A percentile compares a stretch with the other conserved stretches of the same genome.
These are phyloP conservation scores for Acer negundo DNA, from an alignment of 345 rosid species.

Conservation along the genomic window DNA sequence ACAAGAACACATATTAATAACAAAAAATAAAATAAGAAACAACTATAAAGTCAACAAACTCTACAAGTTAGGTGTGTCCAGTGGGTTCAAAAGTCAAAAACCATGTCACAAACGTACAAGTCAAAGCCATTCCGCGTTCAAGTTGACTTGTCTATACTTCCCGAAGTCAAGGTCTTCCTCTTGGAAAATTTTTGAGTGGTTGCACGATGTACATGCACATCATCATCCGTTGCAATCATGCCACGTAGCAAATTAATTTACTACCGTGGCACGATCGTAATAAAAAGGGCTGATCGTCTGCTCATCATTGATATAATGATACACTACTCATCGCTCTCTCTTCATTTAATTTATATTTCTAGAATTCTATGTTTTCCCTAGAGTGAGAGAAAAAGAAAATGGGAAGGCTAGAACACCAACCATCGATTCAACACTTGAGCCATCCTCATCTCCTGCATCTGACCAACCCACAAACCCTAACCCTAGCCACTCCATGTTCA, in stretches of 20 bases:
- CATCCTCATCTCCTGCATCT: slow-evolving; percentile 59
- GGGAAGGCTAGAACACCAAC: slow-evolving; percentile 50
- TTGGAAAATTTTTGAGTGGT: too few species aligned
- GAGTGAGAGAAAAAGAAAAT: slow-evolving; percentile 22
- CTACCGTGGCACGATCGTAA: too few species aligned
- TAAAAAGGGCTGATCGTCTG: too few species aligned
- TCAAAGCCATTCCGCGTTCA: not conserved
- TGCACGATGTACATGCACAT: too few species aligned
- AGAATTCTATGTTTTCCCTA: not conserved
- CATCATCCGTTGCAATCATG: too few species aligned
- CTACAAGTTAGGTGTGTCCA: not conserved
- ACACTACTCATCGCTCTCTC: not conserved
- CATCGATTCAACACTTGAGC: slow-evolving; percentile 47
- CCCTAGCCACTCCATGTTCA: slow-evolving; percentile 33
- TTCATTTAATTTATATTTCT: not conserved
- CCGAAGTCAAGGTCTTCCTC: not conserved
- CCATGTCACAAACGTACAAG: too few species aligned
- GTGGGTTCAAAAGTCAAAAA: not conserved
- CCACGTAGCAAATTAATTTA: too few species aligned
- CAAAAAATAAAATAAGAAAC: not conserved
- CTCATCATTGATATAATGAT: too few species aligned
- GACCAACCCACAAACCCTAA: slow-evolving; percentile 27
- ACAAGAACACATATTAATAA: too few species aligned
- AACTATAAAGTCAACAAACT: not conserved
- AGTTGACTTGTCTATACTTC: not conserved